phyloP scores from a whole-genome alignment of 129 eudicot genomes.

The Smallanthus sonchifolius region DNA sequence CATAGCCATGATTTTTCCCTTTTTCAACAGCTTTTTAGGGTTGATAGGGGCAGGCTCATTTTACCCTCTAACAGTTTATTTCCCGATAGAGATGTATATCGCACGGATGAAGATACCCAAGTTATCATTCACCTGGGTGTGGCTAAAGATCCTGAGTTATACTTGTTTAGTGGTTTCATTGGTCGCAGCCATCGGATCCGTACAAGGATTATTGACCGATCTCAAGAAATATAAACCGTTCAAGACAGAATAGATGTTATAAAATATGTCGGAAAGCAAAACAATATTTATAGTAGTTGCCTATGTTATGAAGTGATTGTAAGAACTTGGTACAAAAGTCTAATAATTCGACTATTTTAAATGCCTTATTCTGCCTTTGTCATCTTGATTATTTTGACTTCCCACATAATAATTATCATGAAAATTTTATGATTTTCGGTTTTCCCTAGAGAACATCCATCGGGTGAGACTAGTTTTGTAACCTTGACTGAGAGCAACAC shows the following conservation, averaged over 20 bases:
- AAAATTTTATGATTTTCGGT: too few species aligned
- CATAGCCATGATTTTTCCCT: slow-evolving; percentile 80
- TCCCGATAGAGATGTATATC: slow-evolving; percentile 87
- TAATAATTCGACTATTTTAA: neutral
- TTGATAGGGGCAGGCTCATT: slow-evolving; percentile 80
- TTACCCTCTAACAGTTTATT: slow-evolving; percentile 84
- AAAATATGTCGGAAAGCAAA: neutral
- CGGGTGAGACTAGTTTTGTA: too few species aligned
- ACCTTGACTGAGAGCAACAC: too few species aligned
- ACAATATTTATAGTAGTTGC: neutral
- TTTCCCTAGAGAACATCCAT: too few species aligned
- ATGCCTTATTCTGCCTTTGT: neutral
- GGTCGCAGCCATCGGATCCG: slow-evolving; percentile 82
- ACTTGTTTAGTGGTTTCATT: slow-evolving; percentile 65
- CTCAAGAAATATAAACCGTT: slow-evolving; percentile 63
- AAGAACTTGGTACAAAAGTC: neutral
- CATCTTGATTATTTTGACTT: neutral
- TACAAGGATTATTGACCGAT: slow-evolving; percentile 55
- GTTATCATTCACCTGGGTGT: slow-evolving; percentile 63
- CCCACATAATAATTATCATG: too few species aligned
- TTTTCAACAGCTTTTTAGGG: slow-evolving; percentile 88
- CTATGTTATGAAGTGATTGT: slow-evolving; percentile 7
- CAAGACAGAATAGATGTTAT: slow-evolving; percentile 27
- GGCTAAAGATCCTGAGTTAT: slow-evolving; percentile 65
- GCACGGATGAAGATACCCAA: slow-evolving; percentile 62